Percentiles rank a stretch among this genome's conserved stretches.
phyloP scores from a whole-genome alignment of 345 rosid genomes.

The Lepidium sativum region DNA sequence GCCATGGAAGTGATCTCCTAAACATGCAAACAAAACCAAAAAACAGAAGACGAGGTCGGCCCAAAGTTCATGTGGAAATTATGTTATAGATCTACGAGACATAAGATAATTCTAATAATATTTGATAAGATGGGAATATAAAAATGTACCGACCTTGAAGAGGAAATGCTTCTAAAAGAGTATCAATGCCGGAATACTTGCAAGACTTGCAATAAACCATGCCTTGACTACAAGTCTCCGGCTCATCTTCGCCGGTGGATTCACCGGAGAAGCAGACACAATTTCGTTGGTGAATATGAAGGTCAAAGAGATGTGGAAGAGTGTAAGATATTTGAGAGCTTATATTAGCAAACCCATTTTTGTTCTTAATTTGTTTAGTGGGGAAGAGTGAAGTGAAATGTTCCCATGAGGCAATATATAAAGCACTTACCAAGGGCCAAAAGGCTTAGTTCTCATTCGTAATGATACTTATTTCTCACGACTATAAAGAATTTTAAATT shows the following conservation, averaged over 20 bases:
- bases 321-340: neutral
- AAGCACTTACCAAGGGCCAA: neutral
- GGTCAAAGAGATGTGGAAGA: neutral
- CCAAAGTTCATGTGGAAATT: neutral
- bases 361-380: neutral
- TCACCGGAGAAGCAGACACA: constrained; percentile 5
- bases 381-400: neutral
- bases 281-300: neutral
- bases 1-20: neutral
- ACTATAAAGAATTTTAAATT: neutral
- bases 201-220: constrained; percentile 86
- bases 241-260: constrained; percentile 25
- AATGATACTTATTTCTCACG: neutral
- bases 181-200: constrained; percentile 57
- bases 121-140: too few species aligned
- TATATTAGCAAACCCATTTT: neutral
- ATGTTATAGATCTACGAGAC: neutral
- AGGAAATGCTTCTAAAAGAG: constrained; percentile 65
- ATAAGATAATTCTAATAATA: neutral
- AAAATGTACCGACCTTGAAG: constrained; percentile 41
- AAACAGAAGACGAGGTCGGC: neutral
- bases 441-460: neutral
- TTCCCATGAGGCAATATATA: constrained; percentile 1
- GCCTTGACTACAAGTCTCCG: constrained; percentile 64
- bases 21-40: neutral